These are phyloP conservation scores for Heterococcus sp. DNA, from an alignment of 108 stramenopile genomes.

Conservation along the genomic window DNA sequence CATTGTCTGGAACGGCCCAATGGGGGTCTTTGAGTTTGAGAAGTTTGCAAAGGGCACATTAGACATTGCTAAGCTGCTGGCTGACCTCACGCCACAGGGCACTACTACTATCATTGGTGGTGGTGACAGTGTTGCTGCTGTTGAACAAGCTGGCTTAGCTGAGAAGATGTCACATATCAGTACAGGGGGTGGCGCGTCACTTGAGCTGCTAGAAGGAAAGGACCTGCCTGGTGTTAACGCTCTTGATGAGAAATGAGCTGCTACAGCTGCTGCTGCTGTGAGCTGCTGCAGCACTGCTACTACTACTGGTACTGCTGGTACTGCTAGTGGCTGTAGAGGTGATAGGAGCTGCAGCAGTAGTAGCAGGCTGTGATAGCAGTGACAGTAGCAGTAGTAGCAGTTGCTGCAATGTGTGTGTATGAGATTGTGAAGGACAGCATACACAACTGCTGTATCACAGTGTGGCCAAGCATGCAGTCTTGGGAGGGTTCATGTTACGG, in stretches of 20 bases:
- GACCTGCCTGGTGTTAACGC: constrained; percentile 88
- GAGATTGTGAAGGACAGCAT: too few relatives aligned
- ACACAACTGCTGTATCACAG: too few relatives aligned
- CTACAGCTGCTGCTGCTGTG: too few relatives aligned
- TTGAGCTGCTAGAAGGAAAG: constrained; percentile 96
- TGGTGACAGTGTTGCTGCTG: constrained; percentile 98
- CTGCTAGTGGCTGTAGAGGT: too few relatives aligned
- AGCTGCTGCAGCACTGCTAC: not conserved
- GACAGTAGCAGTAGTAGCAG: too few relatives aligned
- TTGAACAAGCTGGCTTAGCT: constrained; percentile 81
- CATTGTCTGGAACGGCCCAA: constrained; percentile 95
- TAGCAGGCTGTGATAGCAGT: too few relatives aligned
- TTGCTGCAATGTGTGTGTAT: too few relatives aligned
- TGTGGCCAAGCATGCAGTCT: too few relatives aligned
- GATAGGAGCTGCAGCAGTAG: too few relatives aligned
- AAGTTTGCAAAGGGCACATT: constrained; percentile 71
- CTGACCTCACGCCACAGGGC: constrained; percentile 80
- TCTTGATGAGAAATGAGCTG: constrained; percentile 63
- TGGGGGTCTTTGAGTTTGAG: constrained; percentile 94
- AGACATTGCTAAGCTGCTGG: constrained; percentile 86
- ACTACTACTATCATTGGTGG: constrained; percentile 96
- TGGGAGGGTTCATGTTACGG: too few relatives aligned
- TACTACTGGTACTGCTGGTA: not conserved
- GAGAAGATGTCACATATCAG: constrained; percentile 65
- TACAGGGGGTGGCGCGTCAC: constrained; percentile 53